Base-by-base conservation (phyloP, 2,329 filamentous ascomycete genomes). In the Ophiostoma himal-ulmi region DNA sequence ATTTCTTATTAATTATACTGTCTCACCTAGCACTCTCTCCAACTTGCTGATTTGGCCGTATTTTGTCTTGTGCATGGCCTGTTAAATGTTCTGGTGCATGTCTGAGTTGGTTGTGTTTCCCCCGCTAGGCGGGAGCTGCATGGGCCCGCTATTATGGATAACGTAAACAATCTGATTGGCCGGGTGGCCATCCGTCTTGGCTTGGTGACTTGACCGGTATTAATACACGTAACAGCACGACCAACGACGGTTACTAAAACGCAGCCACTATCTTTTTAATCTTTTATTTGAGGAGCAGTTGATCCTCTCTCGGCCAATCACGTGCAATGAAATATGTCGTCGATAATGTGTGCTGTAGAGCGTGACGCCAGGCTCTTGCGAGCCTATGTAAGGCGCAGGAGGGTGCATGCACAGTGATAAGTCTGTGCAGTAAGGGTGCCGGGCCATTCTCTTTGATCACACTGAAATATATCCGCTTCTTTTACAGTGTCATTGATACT, bases 51-150 rank as follows among this genome's bases (percentile, higher is more conserved):
- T 60, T 60, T 34, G 34, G 26, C 57, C 57, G 36, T 34, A n/a
- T 62, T 34, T 62, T 62, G 5, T 62, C 57, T 62, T 62, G 57
- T 62, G 57, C 57, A 62, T 60, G 26, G 26, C 14, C 57, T 62
- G 13, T 57, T n/a, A 26, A 26, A 57, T 26, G 11, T 22, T 17
- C n/a, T 62, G 4, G 36, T 62, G 57, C 57, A 62, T 62, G 57
- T 62, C 57, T 62, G 57, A 62, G 57, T 34, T 30, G 22, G 57
- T 30, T 30, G 54, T 62, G 52, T 57, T 10, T 34, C 57, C 57
- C 54, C 57, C n/a, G n/a, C 57, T 48, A 20, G 26, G 57, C 20
- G 57, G 26, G 5, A 62, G 26, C 26, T 62, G 14, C 11, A 20
- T 17, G 57, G 57, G 20, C 26, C 22, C 57, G 57, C 57, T 62